Base-by-base conservation (phyloP, 495 filamentous ascomycete genomes). In the Penicillium crystallinum region DNA sequence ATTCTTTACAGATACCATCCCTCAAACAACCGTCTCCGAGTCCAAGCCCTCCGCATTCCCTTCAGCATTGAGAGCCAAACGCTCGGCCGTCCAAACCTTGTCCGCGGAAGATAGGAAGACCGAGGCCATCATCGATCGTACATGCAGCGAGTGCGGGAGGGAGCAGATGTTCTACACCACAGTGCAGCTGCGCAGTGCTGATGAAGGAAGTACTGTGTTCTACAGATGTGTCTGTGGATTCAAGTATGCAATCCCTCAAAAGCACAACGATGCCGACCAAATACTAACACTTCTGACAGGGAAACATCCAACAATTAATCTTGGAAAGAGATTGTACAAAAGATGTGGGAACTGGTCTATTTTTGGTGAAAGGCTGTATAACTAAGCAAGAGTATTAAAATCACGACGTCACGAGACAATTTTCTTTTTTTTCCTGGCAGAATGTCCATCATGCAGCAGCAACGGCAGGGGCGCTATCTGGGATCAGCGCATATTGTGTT, bases 151-250 rank as follows among this genome's bases (percentile, higher is more conserved):
- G 56, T 97, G 92, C 66, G 90, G 86, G 6, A 78, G 82, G 45
- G 83, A 81, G 39, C 87, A 96, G 62, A 89, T 97, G 69, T 87
- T 83, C 63, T 97, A 81, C 65, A 88, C 85, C 25, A 85, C 89
- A 3, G 80, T 90, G 42, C 95, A 98, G 66, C 72, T 96, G 64
- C 81, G 92, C 51, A 85, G 90, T 74, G 95, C 93, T 4, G 93
- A 97, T 68, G 95, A 97, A 80, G 95, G 95, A 45, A 88, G 83
- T 57, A 96, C 91, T 2, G 85, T 93, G 33, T 91, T 96, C 58
- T 95, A 88, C 67, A 84, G 78, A 23, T 96, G 91, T 71, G 82
- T 86, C 34, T 96, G 91, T 63, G 88, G 89, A 50, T 73, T 89
- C 66, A 91, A 85, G 89, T 95, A 79, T 65, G 84, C 62, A 45